Evolutionary conservation across 2,329 filamentous ascomycete genomes (phyloP).

Genomic region (Diaporthe sp.): DNA sequence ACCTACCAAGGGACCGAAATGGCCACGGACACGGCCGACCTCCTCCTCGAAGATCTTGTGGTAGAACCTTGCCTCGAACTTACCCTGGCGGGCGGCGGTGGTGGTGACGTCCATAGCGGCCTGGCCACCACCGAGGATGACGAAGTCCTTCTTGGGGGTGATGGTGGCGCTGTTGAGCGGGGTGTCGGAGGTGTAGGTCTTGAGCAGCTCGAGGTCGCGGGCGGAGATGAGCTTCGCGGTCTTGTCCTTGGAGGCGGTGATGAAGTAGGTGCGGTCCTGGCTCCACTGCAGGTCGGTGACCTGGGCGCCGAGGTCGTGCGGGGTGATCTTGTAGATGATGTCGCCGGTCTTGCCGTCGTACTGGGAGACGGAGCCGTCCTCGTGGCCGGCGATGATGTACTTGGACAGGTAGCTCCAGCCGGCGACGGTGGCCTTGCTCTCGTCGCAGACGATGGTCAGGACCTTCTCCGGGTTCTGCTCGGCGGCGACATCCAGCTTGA

Average conservation of each 20-base stretch:
- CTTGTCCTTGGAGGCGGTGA: conserved; percentile 99
- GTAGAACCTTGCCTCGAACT: conserved; percentile 99
- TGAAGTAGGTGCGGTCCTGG: conserved; percentile 94
- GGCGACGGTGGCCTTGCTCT: conserved; percentile 97
- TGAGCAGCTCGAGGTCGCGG: conserved; percentile 89
- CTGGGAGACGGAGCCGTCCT: conserved; percentile 91
- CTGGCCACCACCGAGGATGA: conserved; percentile 97
- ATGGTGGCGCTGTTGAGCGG: conserved; percentile 96
- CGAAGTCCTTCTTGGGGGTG: conserved; percentile 95
- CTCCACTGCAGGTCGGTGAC: conserved; percentile 98
- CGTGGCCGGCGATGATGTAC: conserved; percentile 98
- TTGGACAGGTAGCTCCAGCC: conserved; percentile 95
- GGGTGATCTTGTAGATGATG: conserved; percentile 82
- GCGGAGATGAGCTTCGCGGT: conserved; percentile 91
- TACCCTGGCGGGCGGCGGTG: conserved; percentile 93
- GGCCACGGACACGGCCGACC: conserved; percentile 95
- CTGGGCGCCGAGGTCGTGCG: conserved; percentile 85
- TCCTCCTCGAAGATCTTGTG: conserved; percentile 99
- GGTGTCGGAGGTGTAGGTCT: conserved; percentile 93
- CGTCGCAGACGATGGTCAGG: conserved; percentile 91
- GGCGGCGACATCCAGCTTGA: conserved; percentile 83
- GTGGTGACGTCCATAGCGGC: conserved; percentile 99
- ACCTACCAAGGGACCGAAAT: conserved; percentile 87
- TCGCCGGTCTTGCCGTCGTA: conserved; percentile 96
- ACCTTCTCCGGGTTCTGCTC: conserved; percentile 87